Base-by-base conservation (phyloP, 441 rosid species). In the Bocquillonia castaneifolia region DNA sequence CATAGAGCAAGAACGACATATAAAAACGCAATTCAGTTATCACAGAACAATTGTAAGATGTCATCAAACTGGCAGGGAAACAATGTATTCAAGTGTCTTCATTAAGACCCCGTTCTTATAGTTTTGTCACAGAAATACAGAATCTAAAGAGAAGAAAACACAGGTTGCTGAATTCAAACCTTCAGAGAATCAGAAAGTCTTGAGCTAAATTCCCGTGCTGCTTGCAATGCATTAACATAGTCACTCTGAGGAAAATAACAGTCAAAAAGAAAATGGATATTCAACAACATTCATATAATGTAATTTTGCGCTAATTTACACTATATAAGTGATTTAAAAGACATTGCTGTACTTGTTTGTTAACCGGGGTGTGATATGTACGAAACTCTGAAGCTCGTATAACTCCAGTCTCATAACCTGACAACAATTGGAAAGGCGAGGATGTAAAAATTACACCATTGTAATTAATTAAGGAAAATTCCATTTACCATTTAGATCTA, bases 301-400 rank as follows among this genome's bases (percentile, higher is more conserved):
- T 69, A 72, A 50, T 44, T 10, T 40, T 53, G 14, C 22, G 22
- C 72, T 28, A 39, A 58, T 54, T 52, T 61, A 14, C 37, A 64
- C 39, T 20, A n/a, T n/a, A 76, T 45, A 28, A 70, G 17, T 26
- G 61, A 57, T 59, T 48, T 64, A 25, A 17, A 26, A 13, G 22
- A 18, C 23, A 34, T 29, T 20, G 5, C 31, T 63, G 26, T 69
- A 90, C 98, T 90, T 93, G 98, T 77, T 85, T 93, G 81, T 89
- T 88, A 72, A 93, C 90, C 13, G 97, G 98, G 13, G 96, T 93
- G 72, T 93, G 98, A 76, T 91, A 93, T 66, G 96, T 93, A 17
- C 98, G 97, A 73, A 93, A 93, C 10, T 96, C 92, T 64, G 98
- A 93, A 56, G 97, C 98, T 75, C 51, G 84, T 68, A 93, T 81